These are phyloP conservation scores for Polysphondylium violaceum DNA, from an alignment of 78 protist genomes.

Conservation along the genomic window DNA sequence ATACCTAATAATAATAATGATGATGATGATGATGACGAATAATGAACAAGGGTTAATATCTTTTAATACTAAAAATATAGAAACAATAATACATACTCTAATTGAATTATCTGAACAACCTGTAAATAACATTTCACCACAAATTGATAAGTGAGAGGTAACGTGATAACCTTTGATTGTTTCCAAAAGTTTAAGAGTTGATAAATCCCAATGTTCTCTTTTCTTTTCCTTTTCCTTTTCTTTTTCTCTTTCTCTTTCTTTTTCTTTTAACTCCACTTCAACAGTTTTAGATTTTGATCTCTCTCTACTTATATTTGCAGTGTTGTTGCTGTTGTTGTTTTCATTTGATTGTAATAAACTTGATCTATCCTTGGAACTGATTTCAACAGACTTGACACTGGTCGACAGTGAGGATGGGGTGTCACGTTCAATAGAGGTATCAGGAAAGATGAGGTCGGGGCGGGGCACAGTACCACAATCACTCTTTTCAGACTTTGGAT, in stretches of 20 bases:
- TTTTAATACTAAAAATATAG: conserved; percentile 16
- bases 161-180: conserved; percentile 60
- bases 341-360: background rate
- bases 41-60: no score
- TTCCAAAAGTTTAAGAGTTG: conserved; percentile 32
- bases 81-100: no score
- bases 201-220: conserved; percentile 8
- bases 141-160: conserved; percentile 41
- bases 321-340: background rate
- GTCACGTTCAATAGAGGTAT: conserved; percentile 38
- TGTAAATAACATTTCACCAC: conserved; percentile 34
- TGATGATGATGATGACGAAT: no score
- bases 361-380: no score
- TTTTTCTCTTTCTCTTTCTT: conserved; percentile 35
- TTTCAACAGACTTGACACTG: no score
- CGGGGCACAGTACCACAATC: conserved; percentile 80
- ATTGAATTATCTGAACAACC: conserved; percentile 73
- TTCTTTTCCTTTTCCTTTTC: conserved; percentile 14
- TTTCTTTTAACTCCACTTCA: conserved; percentile 4
- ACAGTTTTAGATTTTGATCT: conserved; percentile 46
- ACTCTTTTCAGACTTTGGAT: conserved; percentile 57
- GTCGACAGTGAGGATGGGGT: background rate
- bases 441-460: conserved; percentile 69
- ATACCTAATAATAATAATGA: no score
- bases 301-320: background rate